A percentile compares a stretch with the other conserved stretches of the same genome.
Evolutionary conservation across 1,139 yeast genomes (phyloP).

Genomic region (Debaryomyces robertsiae): DNA sequence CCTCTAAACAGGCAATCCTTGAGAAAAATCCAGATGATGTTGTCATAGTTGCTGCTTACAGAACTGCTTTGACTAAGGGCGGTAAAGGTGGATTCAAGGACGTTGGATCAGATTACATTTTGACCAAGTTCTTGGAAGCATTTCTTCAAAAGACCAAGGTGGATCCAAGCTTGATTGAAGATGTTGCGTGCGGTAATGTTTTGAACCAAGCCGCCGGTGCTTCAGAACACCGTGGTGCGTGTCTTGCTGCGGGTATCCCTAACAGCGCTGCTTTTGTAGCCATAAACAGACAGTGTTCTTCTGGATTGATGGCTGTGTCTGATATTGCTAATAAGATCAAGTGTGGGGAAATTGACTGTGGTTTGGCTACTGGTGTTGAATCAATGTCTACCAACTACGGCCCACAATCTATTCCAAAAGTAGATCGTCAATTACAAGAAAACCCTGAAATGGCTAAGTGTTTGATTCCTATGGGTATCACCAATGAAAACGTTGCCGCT

Average conservation of each 20-base stretch:
- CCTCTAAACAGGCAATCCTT: conserved; percentile 43
- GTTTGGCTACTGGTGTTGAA: conserved; percentile 91
- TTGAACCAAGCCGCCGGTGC: conserved; percentile 91
- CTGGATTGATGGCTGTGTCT: conserved; percentile 88
- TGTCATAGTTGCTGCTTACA: conserved; percentile 82
- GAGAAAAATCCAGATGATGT: conserved; percentile 82
- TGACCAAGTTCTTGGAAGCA: conserved; percentile 63
- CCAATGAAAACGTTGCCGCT: conserved; percentile 40
- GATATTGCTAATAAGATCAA: conserved; percentile 87
- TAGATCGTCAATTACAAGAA: conserved; percentile 51
- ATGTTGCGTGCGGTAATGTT: conserved; percentile 86
- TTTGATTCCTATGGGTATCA: conserved; percentile 79
- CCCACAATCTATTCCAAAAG: conserved; percentile 64
- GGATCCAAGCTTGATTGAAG: conserved; percentile 71
- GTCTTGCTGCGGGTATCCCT: conserved; percentile 52
- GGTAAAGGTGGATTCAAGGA: conserved; percentile 82
- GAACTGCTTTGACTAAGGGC: conserved; percentile 88
- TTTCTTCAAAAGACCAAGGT: conserved; percentile 62
- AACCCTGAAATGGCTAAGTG: conserved; percentile 35
- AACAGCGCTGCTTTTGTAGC: conserved; percentile 74
- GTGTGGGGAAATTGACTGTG: conserved; percentile 86
- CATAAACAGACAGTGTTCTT: conserved; percentile 90
- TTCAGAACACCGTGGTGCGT: conserved; percentile 84
- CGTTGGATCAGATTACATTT: conserved; percentile 71
- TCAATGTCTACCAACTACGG: conserved; percentile 88